phyloP scores from a whole-genome alignment of 2,329 filamentous ascomycete genomes.

The Trichoderma koningii region DNA sequence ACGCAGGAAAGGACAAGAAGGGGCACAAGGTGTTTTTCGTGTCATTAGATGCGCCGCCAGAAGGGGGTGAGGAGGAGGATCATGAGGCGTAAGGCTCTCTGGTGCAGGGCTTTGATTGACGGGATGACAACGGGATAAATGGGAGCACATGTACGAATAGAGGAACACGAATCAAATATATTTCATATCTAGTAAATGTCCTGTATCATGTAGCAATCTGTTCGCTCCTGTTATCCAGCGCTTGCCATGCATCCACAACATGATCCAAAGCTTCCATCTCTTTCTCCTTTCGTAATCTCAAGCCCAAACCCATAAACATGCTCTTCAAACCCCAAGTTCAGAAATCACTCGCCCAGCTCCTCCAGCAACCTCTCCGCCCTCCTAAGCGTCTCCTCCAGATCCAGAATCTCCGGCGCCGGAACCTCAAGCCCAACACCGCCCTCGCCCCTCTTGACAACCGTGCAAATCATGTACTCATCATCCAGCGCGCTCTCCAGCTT shows the following conservation, averaged over 20 bases:
- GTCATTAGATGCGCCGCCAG: slow-evolving; percentile 39
- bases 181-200: not conserved
- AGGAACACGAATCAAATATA: not conserved
- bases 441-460: slow-evolving; percentile 49
- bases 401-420: slow-evolving; percentile 47
- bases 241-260: not conserved
- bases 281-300: not conserved
- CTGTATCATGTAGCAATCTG: not conserved
- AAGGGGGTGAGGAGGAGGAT: slow-evolving; percentile 9
- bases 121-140: not conserved
- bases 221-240: not conserved
- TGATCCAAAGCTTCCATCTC: not conserved
- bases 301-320: not conserved
- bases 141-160: not conserved
- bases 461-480: slow-evolving; percentile 58
- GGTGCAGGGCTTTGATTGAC: too few species aligned
- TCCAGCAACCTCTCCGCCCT: slow-evolving; percentile 43
- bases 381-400: slow-evolving; percentile 49
- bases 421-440: slow-evolving; percentile 41
- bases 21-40: slow-evolving; percentile 40
- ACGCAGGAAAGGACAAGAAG: slow-evolving; percentile 28
- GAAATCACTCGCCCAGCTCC: not conserved
- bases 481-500: slow-evolving; percentile 47
- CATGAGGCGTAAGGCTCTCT: not conserved
- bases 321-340: not conserved